Percentiles rank a stretch among this genome's conserved stretches.
Conservation (phyloP, 257 asterid genomes). For the Salvia rosmarinus region DNA sequence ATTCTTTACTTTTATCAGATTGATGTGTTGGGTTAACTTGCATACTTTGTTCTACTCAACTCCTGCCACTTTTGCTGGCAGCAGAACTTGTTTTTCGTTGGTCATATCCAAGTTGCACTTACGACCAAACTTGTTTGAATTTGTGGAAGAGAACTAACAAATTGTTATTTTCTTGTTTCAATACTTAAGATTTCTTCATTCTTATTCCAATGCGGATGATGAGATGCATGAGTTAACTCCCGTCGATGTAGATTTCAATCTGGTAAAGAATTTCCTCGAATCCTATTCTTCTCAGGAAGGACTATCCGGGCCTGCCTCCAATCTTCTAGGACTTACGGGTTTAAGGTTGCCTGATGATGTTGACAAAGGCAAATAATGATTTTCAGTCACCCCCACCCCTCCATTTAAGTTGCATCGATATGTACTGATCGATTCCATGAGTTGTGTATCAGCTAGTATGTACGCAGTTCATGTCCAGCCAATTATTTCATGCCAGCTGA, state of each 20-base stretch:
- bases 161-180: background rate
- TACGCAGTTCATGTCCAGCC: background rate
- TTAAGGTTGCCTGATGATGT: conserved; percentile 71
- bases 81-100: background rate
- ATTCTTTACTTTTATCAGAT: background rate
- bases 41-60: conserved; percentile 14
- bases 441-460: background rate
- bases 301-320: conserved; percentile 94
- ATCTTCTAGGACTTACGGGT: conserved; percentile 88
- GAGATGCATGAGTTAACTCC: conserved; percentile 79
- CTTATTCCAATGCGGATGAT: conserved; percentile 43
- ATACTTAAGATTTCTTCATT: background rate
- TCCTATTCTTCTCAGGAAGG: conserved; percentile 92
- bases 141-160: background rate
- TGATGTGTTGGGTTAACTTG: background rate
- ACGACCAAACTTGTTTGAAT: background rate
- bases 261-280: conserved; percentile 78
- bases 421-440: background rate
- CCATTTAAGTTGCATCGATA: background rate
- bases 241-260: conserved; percentile 89
- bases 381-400: background rate
- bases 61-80: conserved; percentile 2
- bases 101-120: background rate
- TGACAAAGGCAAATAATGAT: conserved; percentile 56
- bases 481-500: background rate